Conservation (phyloP, 129 eudicot genomes). For the Tagetes erecta region DNA sequence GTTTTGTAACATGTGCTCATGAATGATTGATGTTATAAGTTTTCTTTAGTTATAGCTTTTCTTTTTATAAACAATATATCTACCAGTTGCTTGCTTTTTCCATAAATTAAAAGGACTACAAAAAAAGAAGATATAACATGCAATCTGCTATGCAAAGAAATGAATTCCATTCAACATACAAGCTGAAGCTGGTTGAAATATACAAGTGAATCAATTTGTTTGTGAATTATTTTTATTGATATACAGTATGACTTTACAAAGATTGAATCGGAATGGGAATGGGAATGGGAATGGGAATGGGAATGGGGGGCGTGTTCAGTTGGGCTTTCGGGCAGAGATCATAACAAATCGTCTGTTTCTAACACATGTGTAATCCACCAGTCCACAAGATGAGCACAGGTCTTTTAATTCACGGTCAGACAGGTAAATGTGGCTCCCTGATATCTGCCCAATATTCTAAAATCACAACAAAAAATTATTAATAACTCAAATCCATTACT, state of each 20-base stretch:
- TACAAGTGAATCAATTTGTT: conserved; percentile 9
- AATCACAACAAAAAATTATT: neutral
- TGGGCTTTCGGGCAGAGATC: conserved; percentile 83
- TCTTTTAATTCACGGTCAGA: conserved; percentile 80
- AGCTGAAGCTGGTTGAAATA: neutral
- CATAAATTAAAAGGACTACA: too few relatives aligned
- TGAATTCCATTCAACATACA: neutral
- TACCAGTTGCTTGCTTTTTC: too few relatives aligned
- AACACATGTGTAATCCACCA: conserved; percentile 55
- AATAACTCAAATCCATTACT: neutral
- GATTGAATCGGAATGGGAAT: too few relatives aligned
- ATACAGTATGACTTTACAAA: neutral
- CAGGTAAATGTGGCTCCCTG: conserved; percentile 78
- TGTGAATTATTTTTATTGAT: conserved; percentile 21
- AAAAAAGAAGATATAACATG: too few relatives aligned
- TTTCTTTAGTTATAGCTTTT: too few relatives aligned
- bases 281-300: too few relatives aligned
- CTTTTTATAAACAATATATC: too few relatives aligned
- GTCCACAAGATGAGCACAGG: conserved; percentile 75
- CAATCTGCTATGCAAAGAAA: too few relatives aligned
- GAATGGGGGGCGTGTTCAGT: conserved; percentile 9
- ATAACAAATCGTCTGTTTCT: conserved; percentile 78
- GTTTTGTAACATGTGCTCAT: neutral
- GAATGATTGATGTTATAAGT: neutral
- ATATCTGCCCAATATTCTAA: conserved; percentile 62